A percentile compares a stretch with the other conserved stretches of the same genome.
phyloP scores from a whole-genome alignment of 176 grass and related monocot species.

The Oryza coarctata region DNA sequence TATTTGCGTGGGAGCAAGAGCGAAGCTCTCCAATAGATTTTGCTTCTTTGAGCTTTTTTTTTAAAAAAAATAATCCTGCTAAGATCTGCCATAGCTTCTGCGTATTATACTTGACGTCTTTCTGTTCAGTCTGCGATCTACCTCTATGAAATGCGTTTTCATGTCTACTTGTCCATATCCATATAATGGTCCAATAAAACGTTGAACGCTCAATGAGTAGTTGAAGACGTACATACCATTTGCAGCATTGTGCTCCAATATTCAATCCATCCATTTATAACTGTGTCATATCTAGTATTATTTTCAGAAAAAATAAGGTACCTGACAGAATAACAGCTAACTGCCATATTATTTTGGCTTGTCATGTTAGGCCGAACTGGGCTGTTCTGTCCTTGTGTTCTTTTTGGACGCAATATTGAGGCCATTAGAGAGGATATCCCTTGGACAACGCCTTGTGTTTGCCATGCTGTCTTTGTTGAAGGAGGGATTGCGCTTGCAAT shows the following conservation, averaged over 20 bases:
- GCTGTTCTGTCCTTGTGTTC: conserved; percentile 81
- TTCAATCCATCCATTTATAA: not conserved
- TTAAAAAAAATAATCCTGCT: too few relatives aligned
- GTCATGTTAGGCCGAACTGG: conserved; percentile 71
- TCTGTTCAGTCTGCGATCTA: not conserved
- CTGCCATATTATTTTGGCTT: not conserved
- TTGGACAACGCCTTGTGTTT: conserved; percentile 83
- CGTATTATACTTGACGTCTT: not conserved
- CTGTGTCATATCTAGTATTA: not conserved
- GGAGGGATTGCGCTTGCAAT: conserved; percentile 78
- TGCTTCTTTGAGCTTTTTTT: too few relatives aligned
- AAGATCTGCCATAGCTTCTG: not conserved
- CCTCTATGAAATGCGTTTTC: not conserved
- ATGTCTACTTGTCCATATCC: not conserved
- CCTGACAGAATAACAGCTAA: not conserved
- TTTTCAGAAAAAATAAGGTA: not conserved
- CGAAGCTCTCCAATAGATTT: too few relatives aligned
- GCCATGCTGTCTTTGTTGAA: conserved; percentile 88
- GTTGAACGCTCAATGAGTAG: not conserved
- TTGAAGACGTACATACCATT: not conserved
- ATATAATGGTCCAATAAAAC: not conserved
- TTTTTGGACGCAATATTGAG: conserved; percentile 90
- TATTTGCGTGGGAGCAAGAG: not conserved
- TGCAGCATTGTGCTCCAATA: not conserved
- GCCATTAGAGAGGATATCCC: conserved; percentile 71